Percentiles rank a stretch among this genome's conserved stretches.
Conservation (phyloP, 495 filamentous ascomycete genomes). For the Aspergillus homomorphus region DNA sequence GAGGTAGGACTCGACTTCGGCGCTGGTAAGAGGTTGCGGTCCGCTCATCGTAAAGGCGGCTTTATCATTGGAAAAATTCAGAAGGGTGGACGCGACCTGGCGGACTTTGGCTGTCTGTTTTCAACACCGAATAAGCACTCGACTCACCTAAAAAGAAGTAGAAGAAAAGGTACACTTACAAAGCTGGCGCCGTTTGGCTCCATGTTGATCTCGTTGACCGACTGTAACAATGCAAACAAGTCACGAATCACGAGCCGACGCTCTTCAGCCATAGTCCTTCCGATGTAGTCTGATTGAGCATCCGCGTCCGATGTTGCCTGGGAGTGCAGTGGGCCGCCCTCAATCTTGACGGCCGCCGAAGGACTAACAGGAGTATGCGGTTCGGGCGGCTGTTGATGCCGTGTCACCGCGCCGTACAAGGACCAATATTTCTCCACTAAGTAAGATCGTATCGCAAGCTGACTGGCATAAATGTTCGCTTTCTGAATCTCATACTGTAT, state of each 20-base stretch:
- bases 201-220: conserved; percentile 74
- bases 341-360: conserved; percentile 18
- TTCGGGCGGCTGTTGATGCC: conserved; percentile 27
- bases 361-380: conserved; percentile 17
- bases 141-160: not conserved
- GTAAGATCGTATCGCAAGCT: conserved; percentile 71
- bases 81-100: conserved; percentile 70
- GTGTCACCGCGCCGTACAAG: conserved; percentile 54
- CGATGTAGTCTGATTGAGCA: conserved; percentile 44
- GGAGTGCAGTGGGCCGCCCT: conserved; percentile 13
- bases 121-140: conserved; percentile 5
- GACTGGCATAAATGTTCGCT: conserved; percentile 73
- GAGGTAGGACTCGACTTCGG: conserved; percentile 62
- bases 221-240: conserved; percentile 63
- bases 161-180: conserved; percentile 34
- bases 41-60: conserved; percentile 34
- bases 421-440: conserved; percentile 80
- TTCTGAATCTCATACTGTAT: conserved; percentile 83
- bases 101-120: conserved; percentile 62
- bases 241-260: conserved; percentile 72
- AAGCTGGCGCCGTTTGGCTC: conserved; percentile 77
- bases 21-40: conserved; percentile 33
- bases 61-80: conserved; percentile 56
- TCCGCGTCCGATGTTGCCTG: conserved; percentile 21
- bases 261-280: conserved; percentile 60